Conservation (phyloP, 2,329 filamentous ascomycete species). For the Ploettnerulaceae sp. region DNA sequence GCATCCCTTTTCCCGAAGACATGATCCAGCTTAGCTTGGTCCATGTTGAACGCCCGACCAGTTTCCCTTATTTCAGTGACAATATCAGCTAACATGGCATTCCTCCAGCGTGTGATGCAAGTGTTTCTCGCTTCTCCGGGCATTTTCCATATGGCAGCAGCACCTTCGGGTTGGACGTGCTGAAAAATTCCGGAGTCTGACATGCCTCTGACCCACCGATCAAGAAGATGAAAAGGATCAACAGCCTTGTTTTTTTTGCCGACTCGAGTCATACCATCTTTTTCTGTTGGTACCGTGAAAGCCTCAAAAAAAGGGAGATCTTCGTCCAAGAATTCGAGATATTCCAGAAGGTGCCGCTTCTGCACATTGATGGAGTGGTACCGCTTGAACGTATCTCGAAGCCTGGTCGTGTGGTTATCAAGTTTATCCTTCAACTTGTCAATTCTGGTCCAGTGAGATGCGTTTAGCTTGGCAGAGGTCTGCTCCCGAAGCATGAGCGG, state of each 20-base stretch:
- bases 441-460: conserved; percentile 40
- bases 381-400: conserved; percentile 23
- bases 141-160: conserved; percentile 50
- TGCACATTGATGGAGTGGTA: conserved; percentile 17
- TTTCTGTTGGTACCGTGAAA: conserved; percentile 44
- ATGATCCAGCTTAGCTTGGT: conserved; percentile 39
- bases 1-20: conserved; percentile 42
- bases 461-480: conserved; percentile 31
- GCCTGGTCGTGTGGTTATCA: conserved; percentile 25
- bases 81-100: conserved; percentile 46
- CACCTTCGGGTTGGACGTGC: conserved; percentile 26
- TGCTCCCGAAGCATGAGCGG: conserved; percentile 44
- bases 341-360: conserved; percentile 35
- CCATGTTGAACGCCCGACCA: conserved; percentile 39
- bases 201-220: conserved; percentile 46
- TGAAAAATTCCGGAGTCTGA: conserved; percentile 42
- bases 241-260: conserved; percentile 44
- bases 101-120: conserved; percentile 41
- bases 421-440: conserved; percentile 38
- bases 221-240: conserved; percentile 45
- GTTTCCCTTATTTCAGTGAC: conserved; percentile 38
- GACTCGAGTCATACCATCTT: conserved; percentile 43
- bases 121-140: conserved; percentile 34
- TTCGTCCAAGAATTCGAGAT: conserved; percentile 48
- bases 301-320: conserved; percentile 51